Percentiles rank a stretch among this genome's conserved stretches.
phyloP scores from a whole-genome alignment of 352 stramenopile species.

The Globisporangium cylindrosporum region DNA sequence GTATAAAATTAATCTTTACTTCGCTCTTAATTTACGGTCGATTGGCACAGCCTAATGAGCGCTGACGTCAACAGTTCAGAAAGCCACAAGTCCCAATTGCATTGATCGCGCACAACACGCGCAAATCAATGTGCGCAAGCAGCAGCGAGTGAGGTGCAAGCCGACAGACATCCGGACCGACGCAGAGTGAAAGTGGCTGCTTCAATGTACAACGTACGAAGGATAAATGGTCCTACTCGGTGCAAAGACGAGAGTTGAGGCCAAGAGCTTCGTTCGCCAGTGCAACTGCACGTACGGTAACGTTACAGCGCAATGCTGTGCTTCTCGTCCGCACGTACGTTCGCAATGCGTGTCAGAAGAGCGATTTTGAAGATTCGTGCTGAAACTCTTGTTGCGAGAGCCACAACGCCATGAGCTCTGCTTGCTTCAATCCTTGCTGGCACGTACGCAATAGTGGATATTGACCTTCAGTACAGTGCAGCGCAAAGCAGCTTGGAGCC shows the following conservation, averaged over 20 bases:
- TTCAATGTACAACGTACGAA: background rate
- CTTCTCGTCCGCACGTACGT: background rate
- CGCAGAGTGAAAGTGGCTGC: background rate
- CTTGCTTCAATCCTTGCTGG: background rate
- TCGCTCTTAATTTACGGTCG: background rate
- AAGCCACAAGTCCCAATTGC: background rate
- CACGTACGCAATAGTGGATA: background rate
- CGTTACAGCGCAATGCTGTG: background rate
- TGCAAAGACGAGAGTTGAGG: background rate
- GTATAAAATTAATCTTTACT: background rate
- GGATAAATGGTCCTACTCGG: background rate
- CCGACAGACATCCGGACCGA: background rate
- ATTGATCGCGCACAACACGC: background rate
- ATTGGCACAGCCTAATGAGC: background rate
- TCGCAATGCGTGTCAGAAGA: background rate
- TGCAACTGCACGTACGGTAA: background rate
- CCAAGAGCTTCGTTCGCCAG: background rate
- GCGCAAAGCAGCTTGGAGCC: background rate
- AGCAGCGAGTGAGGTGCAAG: background rate
- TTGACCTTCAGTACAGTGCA: background rate
- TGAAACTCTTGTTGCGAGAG: background rate
- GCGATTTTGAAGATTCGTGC: background rate
- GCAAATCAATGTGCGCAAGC: background rate
- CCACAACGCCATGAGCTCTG: background rate
- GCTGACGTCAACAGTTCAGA: background rate